Conservation (phyloP, 805 yeast genomes). For the Wickerhamomyces kurtzmanii region DNA sequence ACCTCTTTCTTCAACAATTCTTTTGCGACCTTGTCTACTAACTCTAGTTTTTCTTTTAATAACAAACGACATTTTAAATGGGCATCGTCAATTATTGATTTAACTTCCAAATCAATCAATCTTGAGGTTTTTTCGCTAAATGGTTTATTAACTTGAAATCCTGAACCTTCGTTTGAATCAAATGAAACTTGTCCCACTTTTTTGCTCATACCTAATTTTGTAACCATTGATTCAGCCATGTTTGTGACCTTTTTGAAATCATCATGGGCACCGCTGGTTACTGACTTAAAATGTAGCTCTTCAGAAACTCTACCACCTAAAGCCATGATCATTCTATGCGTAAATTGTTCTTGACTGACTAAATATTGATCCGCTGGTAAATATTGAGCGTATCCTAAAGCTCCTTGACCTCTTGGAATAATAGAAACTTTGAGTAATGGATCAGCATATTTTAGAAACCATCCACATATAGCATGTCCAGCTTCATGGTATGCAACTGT, state of each 20-base stretch:
- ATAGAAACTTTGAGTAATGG: conserved; percentile 90
- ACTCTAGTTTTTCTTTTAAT: conserved; percentile 45
- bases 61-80: conserved; percentile 49
- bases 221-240: conserved; percentile 86
- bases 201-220: conserved; percentile 80
- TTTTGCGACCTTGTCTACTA: conserved; percentile 66
- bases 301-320: conserved; percentile 90
- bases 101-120: conserved; percentile 60
- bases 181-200: conserved; percentile 61
- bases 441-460: conserved; percentile 83
- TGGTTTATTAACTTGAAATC: conserved; percentile 47
- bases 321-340: conserved; percentile 88
- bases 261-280: conserved; percentile 87
- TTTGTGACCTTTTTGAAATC: conserved; percentile 87
- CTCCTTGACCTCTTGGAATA: conserved; percentile 91
- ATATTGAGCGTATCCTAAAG: conserved; percentile 93
- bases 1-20: conserved; percentile 65
- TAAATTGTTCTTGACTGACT: conserved; percentile 64
- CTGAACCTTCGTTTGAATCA: conserved; percentile 39
- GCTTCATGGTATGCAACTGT: conserved; percentile 94
- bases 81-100: conserved; percentile 55
- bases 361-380: conserved; percentile 84
- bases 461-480: conserved; percentile 94
- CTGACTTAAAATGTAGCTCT: conserved; percentile 78
- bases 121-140: conserved; percentile 67